These are phyloP conservation scores for Erodium trifolium DNA, from an alignment of 441 rosid genomes.

Conservation along the genomic window DNA sequence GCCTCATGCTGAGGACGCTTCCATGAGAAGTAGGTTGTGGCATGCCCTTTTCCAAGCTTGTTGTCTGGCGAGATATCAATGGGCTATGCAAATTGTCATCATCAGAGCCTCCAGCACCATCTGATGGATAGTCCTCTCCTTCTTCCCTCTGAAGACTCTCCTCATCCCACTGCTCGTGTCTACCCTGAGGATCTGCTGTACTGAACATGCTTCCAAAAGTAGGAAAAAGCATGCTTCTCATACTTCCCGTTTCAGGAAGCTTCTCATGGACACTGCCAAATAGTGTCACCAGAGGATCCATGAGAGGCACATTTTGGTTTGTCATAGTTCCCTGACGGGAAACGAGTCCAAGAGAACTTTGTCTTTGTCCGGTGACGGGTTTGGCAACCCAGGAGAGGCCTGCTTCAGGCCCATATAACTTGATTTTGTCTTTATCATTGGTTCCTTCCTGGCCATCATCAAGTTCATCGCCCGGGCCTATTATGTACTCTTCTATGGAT, in stretches of 20 bases:
- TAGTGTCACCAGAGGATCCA: slow-evolving; percentile 61
- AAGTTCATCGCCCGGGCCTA: slow-evolving; percentile 45
- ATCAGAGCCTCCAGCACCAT: slow-evolving; percentile 49
- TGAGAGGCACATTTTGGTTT: slow-evolving; percentile 43
- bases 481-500: slow-evolving; percentile 57
- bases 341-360: slow-evolving; percentile 28
- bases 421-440: slow-evolving; percentile 44
- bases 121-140: slow-evolving; percentile 38
- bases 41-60: slow-evolving; percentile 58
- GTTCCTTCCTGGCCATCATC: slow-evolving; percentile 36
- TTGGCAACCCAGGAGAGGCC: slow-evolving; percentile 56
- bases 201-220: slow-evolving; percentile 71
- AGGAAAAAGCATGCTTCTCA: slow-evolving; percentile 47
- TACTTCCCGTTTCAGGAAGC: slow-evolving; percentile 50
- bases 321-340: slow-evolving; percentile 63
- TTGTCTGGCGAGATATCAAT: slow-evolving; percentile 58
- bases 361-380: slow-evolving; percentile 49
- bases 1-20: slow-evolving; percentile 49
- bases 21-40: slow-evolving; percentile 41
- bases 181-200: slow-evolving; percentile 41
- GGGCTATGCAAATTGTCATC: slow-evolving; percentile 51
- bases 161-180: slow-evolving; percentile 54
- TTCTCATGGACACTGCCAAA: slow-evolving; percentile 61
- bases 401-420: slow-evolving; percentile 45
- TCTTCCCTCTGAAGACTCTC: slow-evolving; percentile 45